phyloP scores from a whole-genome alignment of 2,329 filamentous ascomycete species.

The Monosporascus sp. region DNA sequence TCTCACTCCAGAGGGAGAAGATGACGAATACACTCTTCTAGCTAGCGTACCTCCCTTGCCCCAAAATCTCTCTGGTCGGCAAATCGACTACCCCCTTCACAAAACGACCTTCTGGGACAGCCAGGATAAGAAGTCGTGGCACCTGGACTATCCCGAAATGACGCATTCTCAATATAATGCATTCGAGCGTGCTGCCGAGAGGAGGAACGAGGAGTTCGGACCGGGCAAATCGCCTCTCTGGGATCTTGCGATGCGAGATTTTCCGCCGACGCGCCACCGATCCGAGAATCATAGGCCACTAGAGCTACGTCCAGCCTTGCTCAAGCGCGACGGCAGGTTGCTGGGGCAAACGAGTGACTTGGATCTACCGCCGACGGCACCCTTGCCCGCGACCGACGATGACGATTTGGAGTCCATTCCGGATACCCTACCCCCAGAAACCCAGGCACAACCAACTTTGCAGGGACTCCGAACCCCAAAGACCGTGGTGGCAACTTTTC shows the following conservation, averaged over 20 bases:
- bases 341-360: slow-evolving; percentile 22
- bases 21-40: slow-evolving; percentile 42
- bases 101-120: slow-evolving; percentile 55
- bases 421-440: slow-evolving; percentile 33
- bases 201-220: slow-evolving; percentile 47
- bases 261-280: slow-evolving; percentile 38
- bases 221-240: slow-evolving; percentile 48
- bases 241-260: slow-evolving; percentile 54
- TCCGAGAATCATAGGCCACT: slow-evolving; percentile 10
- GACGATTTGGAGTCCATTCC: slow-evolving; percentile 25
- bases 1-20: slow-evolving; percentile 26
- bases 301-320: slow-evolving; percentile 11
- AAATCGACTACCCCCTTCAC: slow-evolving; percentile 51
- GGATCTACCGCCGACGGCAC: slow-evolving; percentile 19
- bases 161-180: slow-evolving; percentile 53
- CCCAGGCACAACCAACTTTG: slow-evolving; percentile 31
- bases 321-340: slow-evolving; percentile 18
- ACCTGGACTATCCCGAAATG: slow-evolving; percentile 60
- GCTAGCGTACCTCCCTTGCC: slow-evolving; percentile 44
- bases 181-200: slow-evolving; percentile 47
- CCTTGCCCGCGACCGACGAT: slow-evolving; percentile 7
- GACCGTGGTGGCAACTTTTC: slow-evolving; percentile 58
- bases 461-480: slow-evolving; percentile 28
- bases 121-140: slow-evolving; percentile 50
- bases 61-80: slow-evolving; percentile 46